Percentiles rank a stretch among this genome's conserved stretches.
Evolutionary conservation across 2,329 filamentous ascomycete species (phyloP).

Genomic region (Diplodia mutila): DNA sequence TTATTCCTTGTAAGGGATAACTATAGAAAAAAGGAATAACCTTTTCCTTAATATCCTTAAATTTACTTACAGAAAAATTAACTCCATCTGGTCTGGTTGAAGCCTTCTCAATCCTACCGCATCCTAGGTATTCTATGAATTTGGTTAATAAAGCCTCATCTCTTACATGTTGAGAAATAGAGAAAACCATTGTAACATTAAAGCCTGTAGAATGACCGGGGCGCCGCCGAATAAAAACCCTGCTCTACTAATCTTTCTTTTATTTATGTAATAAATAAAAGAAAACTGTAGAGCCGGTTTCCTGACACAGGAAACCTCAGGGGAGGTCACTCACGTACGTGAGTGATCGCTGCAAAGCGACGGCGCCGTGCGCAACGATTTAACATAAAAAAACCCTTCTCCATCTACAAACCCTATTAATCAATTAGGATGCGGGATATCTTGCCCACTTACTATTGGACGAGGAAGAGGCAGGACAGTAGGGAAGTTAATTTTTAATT

Average conservation of each 20-base stretch:
- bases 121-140: not conserved
- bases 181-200: not conserved
- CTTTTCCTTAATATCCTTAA: constrained; percentile 2
- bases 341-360: too few relatives aligned
- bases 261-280: too few relatives aligned
- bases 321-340: too few relatives aligned
- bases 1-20: not conserved
- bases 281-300: too few relatives aligned
- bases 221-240: too few relatives aligned
- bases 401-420: not conserved
- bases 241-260: too few relatives aligned
- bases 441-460: not conserved
- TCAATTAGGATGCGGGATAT: constrained; percentile 1
- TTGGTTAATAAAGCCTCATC: not conserved
- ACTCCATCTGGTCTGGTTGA: not conserved
- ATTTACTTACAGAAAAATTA: not conserved
- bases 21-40: constrained; percentile 1
- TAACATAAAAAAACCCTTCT: not conserved
- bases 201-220: not conserved
- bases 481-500: constrained; percentile 1
- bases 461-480: not conserved
- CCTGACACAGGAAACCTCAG: too few relatives aligned
- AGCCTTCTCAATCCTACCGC: not conserved
- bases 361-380: too few relatives aligned
- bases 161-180: not conserved